Evolutionary conservation across 2,329 filamentous ascomycete species (phyloP).

Genomic region (Aspergillus sp.): DNA sequence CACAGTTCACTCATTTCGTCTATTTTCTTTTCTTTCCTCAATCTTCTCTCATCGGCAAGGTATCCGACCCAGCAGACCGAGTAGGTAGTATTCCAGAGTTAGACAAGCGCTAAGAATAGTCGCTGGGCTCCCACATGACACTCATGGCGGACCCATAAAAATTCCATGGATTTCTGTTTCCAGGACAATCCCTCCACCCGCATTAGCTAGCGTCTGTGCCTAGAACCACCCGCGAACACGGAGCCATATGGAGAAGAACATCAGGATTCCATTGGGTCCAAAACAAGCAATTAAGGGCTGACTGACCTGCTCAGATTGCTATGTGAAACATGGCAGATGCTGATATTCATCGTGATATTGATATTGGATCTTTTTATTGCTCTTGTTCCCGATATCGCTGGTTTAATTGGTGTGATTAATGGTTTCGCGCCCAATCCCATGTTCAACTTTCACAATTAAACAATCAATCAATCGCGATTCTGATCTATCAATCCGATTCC

Average conservation of each 20-base stretch:
- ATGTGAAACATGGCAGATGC: not conserved
- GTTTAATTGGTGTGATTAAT: not conserved
- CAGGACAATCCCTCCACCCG: slow-evolving; percentile 10
- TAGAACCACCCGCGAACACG: slow-evolving; percentile 17
- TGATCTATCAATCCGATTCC: not conserved
- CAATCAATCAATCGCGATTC: not conserved
- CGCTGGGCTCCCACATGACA: slow-evolving; percentile 21
- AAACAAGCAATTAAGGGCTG: slow-evolving; percentile 6
- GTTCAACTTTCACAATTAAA: not conserved
- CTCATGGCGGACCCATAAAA: slow-evolving; percentile 17
- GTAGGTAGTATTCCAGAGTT: not conserved
- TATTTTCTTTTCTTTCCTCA: too few relatives aligned
- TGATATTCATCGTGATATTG: not conserved
- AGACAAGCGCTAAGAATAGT: slow-evolving; percentile 18
- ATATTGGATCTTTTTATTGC: not conserved
- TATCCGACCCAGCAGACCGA: slow-evolving; percentile 11
- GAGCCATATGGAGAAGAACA: not conserved
- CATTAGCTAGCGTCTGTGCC: slow-evolving; percentile 16
- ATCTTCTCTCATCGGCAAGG: slow-evolving; percentile 12
- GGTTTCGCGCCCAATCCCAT: not conserved
- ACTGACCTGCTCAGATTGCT: not conserved
- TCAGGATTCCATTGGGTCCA: not conserved
- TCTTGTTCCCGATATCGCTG: not conserved
- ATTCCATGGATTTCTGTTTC: slow-evolving; percentile 19
- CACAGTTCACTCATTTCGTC: too few relatives aligned